Conservation (phyloP, 2,329 filamentous ascomycete species). For the Fusarium brevicatenulatum region DNA sequence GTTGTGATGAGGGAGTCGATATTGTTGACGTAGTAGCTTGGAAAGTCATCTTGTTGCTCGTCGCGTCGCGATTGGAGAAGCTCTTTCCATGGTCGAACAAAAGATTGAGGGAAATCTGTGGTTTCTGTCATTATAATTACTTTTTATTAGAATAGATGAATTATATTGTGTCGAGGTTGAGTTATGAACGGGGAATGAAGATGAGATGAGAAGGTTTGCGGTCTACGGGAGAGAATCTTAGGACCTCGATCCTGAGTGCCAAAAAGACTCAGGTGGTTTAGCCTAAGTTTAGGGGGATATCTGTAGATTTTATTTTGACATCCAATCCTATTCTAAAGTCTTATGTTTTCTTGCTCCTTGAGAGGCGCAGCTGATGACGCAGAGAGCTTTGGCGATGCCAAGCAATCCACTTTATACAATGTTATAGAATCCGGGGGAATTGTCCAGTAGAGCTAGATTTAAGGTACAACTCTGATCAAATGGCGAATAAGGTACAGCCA, state of each 20-base stretch:
- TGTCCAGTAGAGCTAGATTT: background rate
- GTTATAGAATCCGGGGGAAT: background rate
- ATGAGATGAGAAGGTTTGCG: background rate
- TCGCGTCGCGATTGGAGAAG: constrained; percentile 47
- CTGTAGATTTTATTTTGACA: rapidly evolving
- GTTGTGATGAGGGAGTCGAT: constrained; percentile 59
- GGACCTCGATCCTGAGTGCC: background rate
- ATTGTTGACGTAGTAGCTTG: constrained; percentile 58
- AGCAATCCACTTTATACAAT: constrained; percentile 11
- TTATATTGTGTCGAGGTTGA: background rate
- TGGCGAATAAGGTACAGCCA: background rate
- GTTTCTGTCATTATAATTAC: constrained; percentile 11
- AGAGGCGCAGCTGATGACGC: constrained; percentile 32
- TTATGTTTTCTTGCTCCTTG: background rate
- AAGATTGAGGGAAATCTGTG: constrained; percentile 49
- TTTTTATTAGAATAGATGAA: background rate
- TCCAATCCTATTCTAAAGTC: no score
- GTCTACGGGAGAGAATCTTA: background rate
- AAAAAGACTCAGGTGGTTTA: background rate
- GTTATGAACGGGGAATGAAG: background rate
- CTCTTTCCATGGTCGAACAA: constrained; percentile 52
- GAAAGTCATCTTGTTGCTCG: constrained; percentile 56
- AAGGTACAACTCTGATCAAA: no score
- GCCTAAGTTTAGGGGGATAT: rapidly evolving
- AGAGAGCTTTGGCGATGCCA: constrained; percentile 16